Percentiles rank a stretch among this genome's conserved stretches.
Conservation (phyloP, 352 stramenopile genomes). For the Globisporangium parvum region DNA sequence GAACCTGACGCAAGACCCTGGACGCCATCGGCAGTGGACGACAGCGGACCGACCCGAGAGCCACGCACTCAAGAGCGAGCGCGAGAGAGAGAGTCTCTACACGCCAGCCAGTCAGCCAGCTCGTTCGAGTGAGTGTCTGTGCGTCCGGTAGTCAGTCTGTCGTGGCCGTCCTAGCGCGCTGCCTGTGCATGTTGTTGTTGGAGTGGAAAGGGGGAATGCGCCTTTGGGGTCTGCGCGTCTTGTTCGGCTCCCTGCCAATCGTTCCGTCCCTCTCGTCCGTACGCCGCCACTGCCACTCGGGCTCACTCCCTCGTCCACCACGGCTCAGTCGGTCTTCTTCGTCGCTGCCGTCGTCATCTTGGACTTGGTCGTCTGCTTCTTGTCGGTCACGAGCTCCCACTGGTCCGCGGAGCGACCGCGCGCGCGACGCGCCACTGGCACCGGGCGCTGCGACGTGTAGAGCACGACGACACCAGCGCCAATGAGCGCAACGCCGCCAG, state of each 20-base stretch:
- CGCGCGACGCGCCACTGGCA: slow-evolving; percentile 1
- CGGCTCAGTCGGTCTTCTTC: slow-evolving; percentile 7
- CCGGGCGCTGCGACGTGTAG: slow-evolving; percentile 35
- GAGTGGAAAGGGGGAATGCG: neutral
- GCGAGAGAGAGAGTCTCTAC: too few species aligned
- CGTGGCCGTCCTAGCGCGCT: neutral
- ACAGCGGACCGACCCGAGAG: neutral
- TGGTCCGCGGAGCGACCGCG: slow-evolving; percentile 7
- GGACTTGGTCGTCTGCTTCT: slow-evolving; percentile 1
- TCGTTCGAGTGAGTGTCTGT: neutral
- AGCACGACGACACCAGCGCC: slow-evolving; percentile 37
- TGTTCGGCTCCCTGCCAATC: neutral
- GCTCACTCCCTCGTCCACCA: too few species aligned
- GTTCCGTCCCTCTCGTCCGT: neutral
- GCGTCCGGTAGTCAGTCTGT: neutral
- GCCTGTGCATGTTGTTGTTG: too few species aligned
- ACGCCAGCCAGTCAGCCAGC: too few species aligned
- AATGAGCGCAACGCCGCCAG: slow-evolving; percentile 41
- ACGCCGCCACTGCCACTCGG: neutral
- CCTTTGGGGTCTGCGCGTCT: neutral
- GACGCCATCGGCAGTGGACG: too few species aligned
- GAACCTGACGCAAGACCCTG: neutral
- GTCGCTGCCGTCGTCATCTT: neutral
- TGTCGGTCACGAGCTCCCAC: slow-evolving; percentile 7
- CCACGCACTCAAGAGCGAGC: neutral